Conservation (phyloP, 768 basidiomycete genomes). For the Tulasnella sp. region DNA sequence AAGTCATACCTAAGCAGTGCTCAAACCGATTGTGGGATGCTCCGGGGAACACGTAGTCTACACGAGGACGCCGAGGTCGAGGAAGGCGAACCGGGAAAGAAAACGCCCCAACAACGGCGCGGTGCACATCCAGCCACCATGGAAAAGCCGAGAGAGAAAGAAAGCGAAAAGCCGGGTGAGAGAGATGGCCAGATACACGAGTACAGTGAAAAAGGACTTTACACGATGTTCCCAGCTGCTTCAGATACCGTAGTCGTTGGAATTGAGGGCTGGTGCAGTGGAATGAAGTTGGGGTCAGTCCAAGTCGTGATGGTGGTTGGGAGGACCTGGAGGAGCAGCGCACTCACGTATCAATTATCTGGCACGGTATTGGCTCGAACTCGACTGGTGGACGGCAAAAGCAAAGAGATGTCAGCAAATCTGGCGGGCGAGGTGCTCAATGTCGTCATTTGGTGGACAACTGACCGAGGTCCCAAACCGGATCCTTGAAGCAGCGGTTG, state of each 20-base stretch:
- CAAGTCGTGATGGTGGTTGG: neutral
- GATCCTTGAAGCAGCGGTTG: slow-evolving; percentile 23
- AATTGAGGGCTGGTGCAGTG: slow-evolving; percentile 61
- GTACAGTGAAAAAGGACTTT: slow-evolving; percentile 52
- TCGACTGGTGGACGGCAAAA: slow-evolving; percentile 3
- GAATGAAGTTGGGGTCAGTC: neutral
- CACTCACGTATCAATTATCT: slow-evolving; percentile 32
- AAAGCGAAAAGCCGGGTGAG: neutral
- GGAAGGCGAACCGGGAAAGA: neutral
- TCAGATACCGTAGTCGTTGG: slow-evolving; percentile 74
- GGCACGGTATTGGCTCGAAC: slow-evolving; percentile 13
- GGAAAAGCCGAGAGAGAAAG: slow-evolving; percentile 9
- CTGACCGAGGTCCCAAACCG: slow-evolving; percentile 31
- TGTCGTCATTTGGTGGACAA: neutral
- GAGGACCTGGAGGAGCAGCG: neutral
- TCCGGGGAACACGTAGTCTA: slow-evolving; percentile 44
- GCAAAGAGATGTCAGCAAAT: neutral
- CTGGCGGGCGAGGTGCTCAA: neutral
- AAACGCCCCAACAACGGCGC: neutral
- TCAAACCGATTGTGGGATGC: slow-evolving; percentile 84
- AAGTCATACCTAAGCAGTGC: slow-evolving; percentile 68
- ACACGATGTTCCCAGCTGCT: slow-evolving; percentile 64
- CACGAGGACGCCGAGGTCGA: neutral
- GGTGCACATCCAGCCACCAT: slow-evolving; percentile 9
- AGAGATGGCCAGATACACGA: slow-evolving; percentile 60